These are phyloP conservation scores for Talaromyces albobiverticillius DNA, from an alignment of 2,329 filamentous ascomycete species.

Conservation along the genomic window DNA sequence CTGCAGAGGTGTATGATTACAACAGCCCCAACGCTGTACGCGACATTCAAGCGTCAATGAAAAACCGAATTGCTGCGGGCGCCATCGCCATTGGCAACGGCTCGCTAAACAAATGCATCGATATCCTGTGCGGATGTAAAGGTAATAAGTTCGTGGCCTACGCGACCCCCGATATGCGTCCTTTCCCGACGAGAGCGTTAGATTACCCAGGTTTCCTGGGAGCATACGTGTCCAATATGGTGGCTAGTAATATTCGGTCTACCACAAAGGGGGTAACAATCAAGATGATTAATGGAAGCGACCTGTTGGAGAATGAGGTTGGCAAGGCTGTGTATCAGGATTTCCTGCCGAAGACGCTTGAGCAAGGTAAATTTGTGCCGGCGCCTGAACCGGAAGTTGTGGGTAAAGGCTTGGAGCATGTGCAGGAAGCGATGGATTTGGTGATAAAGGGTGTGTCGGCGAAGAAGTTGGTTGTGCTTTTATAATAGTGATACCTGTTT, in stretches of 20 bases:
- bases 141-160: constrained; percentile 1
- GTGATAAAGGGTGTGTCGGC: background rate
- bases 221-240: background rate
- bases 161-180: background rate
- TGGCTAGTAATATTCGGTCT: background rate
- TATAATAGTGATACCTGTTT: too few species aligned
- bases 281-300: constrained; percentile 9
- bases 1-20: constrained; percentile 45
- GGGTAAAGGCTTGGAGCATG: background rate
- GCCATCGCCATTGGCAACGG: constrained; percentile 41
- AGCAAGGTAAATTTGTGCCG: constrained; percentile 25
- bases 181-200: background rate
- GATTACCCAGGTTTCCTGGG: background rate
- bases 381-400: constrained; percentile 36
- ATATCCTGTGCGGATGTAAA: constrained; percentile 8
- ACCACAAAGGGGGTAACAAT: constrained; percentile 2
- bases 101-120: constrained; percentile 6
- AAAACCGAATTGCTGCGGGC: constrained; percentile 23
- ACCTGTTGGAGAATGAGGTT: constrained; percentile 19
- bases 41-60: background rate
- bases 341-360: constrained; percentile 31
- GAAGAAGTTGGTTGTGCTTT: constrained; percentile 4
- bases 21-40: constrained; percentile 14
- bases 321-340: constrained; percentile 30
- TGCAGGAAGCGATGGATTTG: constrained; percentile 2